A percentile compares a stretch with the other conserved stretches of the same genome.
phyloP scores from a whole-genome alignment of 805 yeast genomes.

The Yarrowia yakushimensis region DNA sequence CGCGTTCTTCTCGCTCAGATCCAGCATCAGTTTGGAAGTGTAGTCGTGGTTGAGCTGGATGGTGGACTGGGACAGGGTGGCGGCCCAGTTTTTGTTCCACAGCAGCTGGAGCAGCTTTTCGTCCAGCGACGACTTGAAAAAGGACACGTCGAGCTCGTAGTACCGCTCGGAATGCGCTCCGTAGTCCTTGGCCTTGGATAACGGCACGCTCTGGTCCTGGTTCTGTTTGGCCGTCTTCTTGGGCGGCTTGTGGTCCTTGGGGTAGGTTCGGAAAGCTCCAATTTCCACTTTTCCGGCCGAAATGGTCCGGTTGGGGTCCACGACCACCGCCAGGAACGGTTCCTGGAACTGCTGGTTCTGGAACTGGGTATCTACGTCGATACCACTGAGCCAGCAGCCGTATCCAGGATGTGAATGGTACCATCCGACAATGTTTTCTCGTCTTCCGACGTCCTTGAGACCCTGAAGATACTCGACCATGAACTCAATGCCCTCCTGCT shows the following conservation, averaged over 20 bases:
- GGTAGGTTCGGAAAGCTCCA: conserved; percentile 81
- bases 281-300: conserved; percentile 67
- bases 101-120: conserved; percentile 44
- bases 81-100: conserved; percentile 49
- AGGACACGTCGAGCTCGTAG: conserved; percentile 60
- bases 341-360: conserved; percentile 86
- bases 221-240: conserved; percentile 28
- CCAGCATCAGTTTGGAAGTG: conserved; percentile 34
- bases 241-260: conserved; percentile 38
- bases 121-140: conserved; percentile 55
- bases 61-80: conserved; percentile 39
- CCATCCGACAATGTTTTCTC: conserved; percentile 91
- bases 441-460: conserved; percentile 48
- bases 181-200: conserved; percentile 55
- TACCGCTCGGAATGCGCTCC: conserved; percentile 70
- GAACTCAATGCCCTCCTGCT: conserved; percentile 88
- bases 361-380: conserved; percentile 85
- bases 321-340: conserved; percentile 83
- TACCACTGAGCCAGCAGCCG: conserved; percentile 93
- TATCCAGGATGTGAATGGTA: conserved; percentile 96
- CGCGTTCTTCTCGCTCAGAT: conserved; percentile 33
- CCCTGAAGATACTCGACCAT: conserved; percentile 79
- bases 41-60: conserved; percentile 33
- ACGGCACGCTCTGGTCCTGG: conserved; percentile 40
- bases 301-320: conserved; percentile 73